phyloP scores from a whole-genome alignment of 2,329 filamentous ascomycete species.

The Aspergillus amoenus region DNA sequence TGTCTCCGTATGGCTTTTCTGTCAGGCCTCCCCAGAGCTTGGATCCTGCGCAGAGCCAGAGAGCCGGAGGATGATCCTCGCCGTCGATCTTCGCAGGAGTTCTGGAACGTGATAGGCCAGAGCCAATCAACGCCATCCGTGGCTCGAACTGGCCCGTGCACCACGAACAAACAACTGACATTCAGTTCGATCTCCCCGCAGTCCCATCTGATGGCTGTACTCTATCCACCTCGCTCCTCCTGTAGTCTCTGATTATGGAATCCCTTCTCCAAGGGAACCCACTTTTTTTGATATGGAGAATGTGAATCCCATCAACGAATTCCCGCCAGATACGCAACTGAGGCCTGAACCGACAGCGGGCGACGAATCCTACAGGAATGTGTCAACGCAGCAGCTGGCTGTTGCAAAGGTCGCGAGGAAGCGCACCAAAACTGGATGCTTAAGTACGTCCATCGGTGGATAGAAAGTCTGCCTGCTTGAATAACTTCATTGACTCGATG shows the following conservation, averaged over 20 bases:
- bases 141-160: background rate
- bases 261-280: background rate
- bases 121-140: background rate
- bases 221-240: background rate
- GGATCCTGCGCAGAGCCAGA: background rate
- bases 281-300: conserved; percentile 14
- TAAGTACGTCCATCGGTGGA: conserved; percentile 61
- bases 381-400: conserved; percentile 17
- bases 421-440: conserved; percentile 87
- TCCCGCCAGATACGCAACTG: conserved; percentile 1
- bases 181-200: conserved; percentile 2
- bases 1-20: background rate
- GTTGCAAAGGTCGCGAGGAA: conserved; percentile 51
- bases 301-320: conserved; percentile 6
- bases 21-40: background rate
- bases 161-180: background rate
- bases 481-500: conserved; percentile 12
- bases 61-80: background rate
- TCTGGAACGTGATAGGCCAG: background rate
- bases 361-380: conserved; percentile 12
- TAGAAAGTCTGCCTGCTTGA: conserved; percentile 20
- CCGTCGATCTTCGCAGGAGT: background rate
- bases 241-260: conserved; percentile 18
- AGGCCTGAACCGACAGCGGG: conserved; percentile 3
- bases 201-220: background rate